phyloP scores from a whole-genome alignment of 2,329 filamentous ascomycete genomes.

The Diaporthe longicolla region DNA sequence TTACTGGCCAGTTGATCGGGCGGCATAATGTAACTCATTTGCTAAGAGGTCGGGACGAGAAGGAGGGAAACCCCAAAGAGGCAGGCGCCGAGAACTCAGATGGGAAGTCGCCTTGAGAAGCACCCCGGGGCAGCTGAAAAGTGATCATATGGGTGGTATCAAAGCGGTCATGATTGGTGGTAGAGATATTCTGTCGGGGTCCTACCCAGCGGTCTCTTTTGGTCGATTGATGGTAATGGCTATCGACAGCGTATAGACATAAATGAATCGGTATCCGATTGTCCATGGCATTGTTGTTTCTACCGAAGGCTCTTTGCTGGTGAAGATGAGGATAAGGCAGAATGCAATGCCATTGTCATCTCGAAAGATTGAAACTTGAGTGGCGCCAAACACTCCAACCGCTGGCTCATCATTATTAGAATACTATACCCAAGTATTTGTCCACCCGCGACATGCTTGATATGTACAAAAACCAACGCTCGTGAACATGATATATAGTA shows the following conservation, averaged over 20 bases:
- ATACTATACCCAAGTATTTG: conserved; percentile 16
- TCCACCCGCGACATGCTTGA: conserved; percentile 3
- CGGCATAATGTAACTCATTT: not conserved
- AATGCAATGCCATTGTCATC: not conserved
- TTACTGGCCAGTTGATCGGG: conserved; percentile 8
- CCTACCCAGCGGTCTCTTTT: not conserved
- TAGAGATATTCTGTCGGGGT: not conserved
- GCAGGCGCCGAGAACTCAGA: not conserved
- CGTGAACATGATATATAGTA: conserved; percentile 11
- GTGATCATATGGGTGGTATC: not conserved
- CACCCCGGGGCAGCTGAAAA: not conserved
- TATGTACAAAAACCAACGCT: conserved; percentile 9
- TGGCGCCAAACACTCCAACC: not conserved
- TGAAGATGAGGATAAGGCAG: not conserved
- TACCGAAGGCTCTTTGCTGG: not conserved
- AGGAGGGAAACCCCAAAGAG: no score
- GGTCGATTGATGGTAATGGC: not conserved
- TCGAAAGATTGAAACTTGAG: not conserved
- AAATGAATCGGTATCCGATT: not conserved
- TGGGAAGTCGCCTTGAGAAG: not conserved
- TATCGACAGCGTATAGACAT: not conserved
- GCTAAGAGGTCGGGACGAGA: not conserved
- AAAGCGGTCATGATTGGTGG: not conserved
- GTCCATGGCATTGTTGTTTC: not conserved
- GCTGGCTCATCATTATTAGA: conserved; percentile 23